Base-by-base conservation (phyloP, 805 yeast species). In the Clavispora phyllophila region DNA sequence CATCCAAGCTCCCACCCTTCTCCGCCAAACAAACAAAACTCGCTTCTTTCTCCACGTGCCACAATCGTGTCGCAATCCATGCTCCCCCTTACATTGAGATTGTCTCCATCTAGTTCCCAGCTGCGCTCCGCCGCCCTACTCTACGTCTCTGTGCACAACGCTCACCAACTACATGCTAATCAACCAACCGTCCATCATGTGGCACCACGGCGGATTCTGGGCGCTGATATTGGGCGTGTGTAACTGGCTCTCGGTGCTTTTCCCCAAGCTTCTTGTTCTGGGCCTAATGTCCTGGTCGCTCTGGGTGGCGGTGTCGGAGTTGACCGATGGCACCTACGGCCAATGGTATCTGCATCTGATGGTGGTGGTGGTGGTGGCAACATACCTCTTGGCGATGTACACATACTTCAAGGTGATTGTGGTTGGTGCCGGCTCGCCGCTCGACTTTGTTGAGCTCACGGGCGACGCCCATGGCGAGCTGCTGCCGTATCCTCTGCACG, bases 341-440 rank as follows among this genome's bases (percentile, higher is more conserved):
- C 37, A 46, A 29, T 24, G 37, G n/a, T 52, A 54, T 12, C 40
- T 39, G 2, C 2, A 34, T 4, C 62, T 57, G 8, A 9, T 46
- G 5, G 3, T 53, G 0, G 25, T 66, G 0, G 55, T 55, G 3
- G 25, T 61, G 0, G 17, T 60, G 4, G 20, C 50, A 13, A 52
- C 76, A 9, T 69, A 66, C 24, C 19, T 41, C 0, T 53, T 75
- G 13, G 66, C 73, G 17, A 36, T 81, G 4, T 69, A 70, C 49
- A 65, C 84, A 2, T 84, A 84, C 55, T 77, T 64, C 56, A 60
- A 65, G 47, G 75, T 81, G 3, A 67, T 82, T 1, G n/a, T 26
- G 1, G 61, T 62, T 1, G 88, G 88, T 0, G 73, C 84, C 0
- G 91, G 91, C 0, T 76, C 83, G 14, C 88, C 91, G 0, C 46